Base-by-base conservation (phyloP, 2,329 filamentous ascomycete genomes). In the Albifimbria verrucaria region DNA sequence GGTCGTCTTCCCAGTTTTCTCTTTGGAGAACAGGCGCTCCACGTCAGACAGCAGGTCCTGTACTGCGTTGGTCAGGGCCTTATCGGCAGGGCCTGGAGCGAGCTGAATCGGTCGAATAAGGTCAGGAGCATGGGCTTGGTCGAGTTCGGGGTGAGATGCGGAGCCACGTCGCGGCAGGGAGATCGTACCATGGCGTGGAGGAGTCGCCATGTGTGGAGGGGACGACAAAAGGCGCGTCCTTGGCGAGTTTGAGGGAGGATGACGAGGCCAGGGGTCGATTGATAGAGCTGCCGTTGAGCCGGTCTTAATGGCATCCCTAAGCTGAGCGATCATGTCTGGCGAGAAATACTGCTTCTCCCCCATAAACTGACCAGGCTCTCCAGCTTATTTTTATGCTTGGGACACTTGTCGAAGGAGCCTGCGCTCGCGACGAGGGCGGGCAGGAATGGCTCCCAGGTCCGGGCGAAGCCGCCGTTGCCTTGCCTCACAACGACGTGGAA, bases 121-220 rank as follows among this genome's bases (percentile, higher is more conserved):
- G 7, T 83, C 77, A 0, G 88, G 81, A 87, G 84, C 73, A 96
- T 90, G 7, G 90, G 85, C 48, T 82, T 79, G 9, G 83, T 85
- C 1, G 88, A 91, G 64, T 93, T 88, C 4, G 87, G 89, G 39
- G 88, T 82, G 55, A 96, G 84, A 52, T 89, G 86, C 4, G 88
- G 46, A 96, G 80, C 77, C 92, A 87, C 59, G 90, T 93, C 2
- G 85, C 88, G 2, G 90, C 90, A 0, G 91, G 91, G 1, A 95
- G 75, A 58, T 96, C 90, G 70, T 92, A 89, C 82, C 88, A 96
- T 0, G 88, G 85, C 4, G 80, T 84, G 0, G 82, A 80, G 2
- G 79, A 72, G 64, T 95, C 89, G 41, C 92, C 92, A 66, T 96
- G 92, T 52, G 81, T 82, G 2, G 88, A 77, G 20, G 92, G 92